These are phyloP conservation scores for Lipomyces yamadae DNA, from an alignment of 805 yeast genomes.

Conservation along the genomic window DNA sequence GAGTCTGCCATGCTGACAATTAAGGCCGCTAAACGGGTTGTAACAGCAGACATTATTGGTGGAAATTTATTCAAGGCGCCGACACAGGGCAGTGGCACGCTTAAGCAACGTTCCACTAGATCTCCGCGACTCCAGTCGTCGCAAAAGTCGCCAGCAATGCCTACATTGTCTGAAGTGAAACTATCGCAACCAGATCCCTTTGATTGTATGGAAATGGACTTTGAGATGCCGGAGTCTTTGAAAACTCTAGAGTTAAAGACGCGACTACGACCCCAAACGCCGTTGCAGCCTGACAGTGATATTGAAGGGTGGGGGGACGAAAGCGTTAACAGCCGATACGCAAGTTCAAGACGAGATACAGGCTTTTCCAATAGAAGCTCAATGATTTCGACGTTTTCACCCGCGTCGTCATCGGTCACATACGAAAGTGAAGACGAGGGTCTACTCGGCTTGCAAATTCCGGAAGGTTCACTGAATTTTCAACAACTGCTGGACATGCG, in stretches of 20 bases:
- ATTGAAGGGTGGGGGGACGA: constrained; percentile 35
- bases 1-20: constrained; percentile 12
- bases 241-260: constrained; percentile 10
- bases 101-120: background rate
- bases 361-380: constrained; percentile 30
- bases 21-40: background rate
- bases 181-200: background rate
- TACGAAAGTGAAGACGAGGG: constrained; percentile 37
- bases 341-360: constrained; percentile 26
- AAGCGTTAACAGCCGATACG: constrained; percentile 28
- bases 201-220: constrained; percentile 31
- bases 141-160: background rate
- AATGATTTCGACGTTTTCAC: constrained; percentile 31
- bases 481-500: constrained; percentile 28
- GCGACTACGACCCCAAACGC: constrained; percentile 17
- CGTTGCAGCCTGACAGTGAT: constrained; percentile 9
- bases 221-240: constrained; percentile 28
- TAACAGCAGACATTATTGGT: constrained; percentile 9
- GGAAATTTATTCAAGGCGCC: constrained; percentile 17
- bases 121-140: background rate
- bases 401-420: constrained; percentile 33
- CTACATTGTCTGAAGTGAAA: background rate
- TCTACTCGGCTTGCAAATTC: constrained; percentile 29
- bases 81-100: background rate
- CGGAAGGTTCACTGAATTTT: constrained; percentile 32